Percentiles rank a stretch among this genome's conserved stretches.
Evolutionary conservation across 176 grass and related monocot species (phyloP).

Genomic region (Puccinellia tenuiflora): DNA sequence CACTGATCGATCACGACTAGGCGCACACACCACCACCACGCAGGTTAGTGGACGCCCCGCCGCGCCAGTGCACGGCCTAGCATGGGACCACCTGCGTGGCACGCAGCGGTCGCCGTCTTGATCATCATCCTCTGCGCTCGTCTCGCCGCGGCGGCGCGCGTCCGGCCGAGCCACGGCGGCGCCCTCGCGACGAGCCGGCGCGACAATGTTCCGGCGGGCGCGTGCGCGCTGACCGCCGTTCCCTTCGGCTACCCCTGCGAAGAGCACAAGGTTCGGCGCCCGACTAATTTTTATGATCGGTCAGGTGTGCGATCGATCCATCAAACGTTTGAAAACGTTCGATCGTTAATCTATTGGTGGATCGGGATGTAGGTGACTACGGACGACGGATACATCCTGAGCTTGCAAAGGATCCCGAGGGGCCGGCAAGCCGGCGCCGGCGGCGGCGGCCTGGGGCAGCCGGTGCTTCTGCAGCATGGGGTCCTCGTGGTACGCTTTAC

Average conservation of each 20-base stretch:
- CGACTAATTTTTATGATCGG: background rate
- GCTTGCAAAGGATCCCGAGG: constrained; percentile 63
- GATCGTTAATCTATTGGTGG: background rate
- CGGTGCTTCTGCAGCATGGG: constrained; percentile 80
- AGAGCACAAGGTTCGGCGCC: constrained; percentile 47
- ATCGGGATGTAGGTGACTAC: constrained; percentile 43
- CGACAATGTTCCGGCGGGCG: background rate
- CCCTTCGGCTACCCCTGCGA: constrained; percentile 72
- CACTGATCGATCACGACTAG: background rate
- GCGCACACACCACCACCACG: background rate
- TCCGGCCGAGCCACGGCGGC: background rate
- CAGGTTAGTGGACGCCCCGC: background rate
- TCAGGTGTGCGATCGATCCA: background rate
- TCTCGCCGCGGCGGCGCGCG: background rate
- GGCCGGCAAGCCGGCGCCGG: background rate
- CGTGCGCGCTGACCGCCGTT: constrained; percentile 40
- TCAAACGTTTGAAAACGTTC: background rate
- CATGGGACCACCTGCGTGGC: background rate
- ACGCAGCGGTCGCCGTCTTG: background rate
- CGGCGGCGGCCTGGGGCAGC: constrained; percentile 33
- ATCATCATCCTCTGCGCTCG: background rate
- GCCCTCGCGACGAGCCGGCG: background rate
- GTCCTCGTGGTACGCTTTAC: constrained; percentile 52
- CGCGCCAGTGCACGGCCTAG: background rate
- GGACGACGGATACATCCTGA: constrained; percentile 72